phyloP scores from a whole-genome alignment of 2,329 filamentous ascomycete genomes.

The Dactylella cylindrospora region DNA sequence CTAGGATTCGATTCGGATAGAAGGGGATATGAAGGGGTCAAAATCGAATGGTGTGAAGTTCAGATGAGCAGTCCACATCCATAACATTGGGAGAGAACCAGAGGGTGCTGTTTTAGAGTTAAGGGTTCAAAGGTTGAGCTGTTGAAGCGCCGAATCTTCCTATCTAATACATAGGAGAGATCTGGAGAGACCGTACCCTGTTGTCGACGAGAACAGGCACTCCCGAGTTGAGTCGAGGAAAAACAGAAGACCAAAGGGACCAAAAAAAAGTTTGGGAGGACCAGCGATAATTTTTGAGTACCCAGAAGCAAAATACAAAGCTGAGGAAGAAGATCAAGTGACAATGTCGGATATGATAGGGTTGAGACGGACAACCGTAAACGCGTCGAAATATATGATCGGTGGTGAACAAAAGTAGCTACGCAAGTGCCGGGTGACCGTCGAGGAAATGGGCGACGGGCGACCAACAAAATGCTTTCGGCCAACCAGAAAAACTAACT shows the following conservation, averaged over 20 bases:
- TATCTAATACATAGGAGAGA: constrained; percentile 44
- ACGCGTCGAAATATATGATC: no score
- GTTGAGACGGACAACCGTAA: no score
- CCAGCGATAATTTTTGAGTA: no score
- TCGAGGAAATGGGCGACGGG: no score
- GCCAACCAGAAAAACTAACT: no score
- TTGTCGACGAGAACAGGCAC: constrained; percentile 4
- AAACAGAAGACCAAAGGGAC: constrained; percentile 4
- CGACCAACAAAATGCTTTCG: no score
- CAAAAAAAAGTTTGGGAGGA: no score
- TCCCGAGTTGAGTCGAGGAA: constrained; percentile 31
- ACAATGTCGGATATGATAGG: constrained; percentile 18
- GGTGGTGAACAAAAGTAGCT: no score
- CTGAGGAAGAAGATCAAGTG: constrained; percentile 40
- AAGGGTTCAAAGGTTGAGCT: constrained; percentile 29
- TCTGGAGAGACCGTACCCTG: constrained; percentile 21
- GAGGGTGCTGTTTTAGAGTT: constrained; percentile 12
- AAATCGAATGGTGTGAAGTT: constrained; percentile 44
- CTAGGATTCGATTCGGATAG: constrained; percentile 33
- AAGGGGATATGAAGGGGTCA: constrained; percentile 44
- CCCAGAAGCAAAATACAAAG: no score
- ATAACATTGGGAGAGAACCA: constrained; percentile 43
- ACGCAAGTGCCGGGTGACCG: no score
- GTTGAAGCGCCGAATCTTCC: constrained; percentile 36
- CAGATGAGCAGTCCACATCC: constrained; percentile 44